Evolutionary conservation across 1,284 basidiomycete genomes (phyloP).

Genomic region (Volvariella volvacea): DNA sequence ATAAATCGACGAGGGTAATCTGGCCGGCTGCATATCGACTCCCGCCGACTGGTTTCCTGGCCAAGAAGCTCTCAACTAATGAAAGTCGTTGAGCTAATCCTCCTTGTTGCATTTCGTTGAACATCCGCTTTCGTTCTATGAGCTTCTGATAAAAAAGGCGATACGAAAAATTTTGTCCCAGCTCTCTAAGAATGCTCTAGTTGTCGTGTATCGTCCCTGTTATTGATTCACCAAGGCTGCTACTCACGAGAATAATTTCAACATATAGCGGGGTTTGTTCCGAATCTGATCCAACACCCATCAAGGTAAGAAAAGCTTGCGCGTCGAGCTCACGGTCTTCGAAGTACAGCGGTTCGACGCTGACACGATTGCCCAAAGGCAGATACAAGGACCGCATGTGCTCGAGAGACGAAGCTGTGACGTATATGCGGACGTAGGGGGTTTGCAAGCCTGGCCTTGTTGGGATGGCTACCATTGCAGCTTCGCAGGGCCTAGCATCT

Average conservation of each 20-base stretch:
- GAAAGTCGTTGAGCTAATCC: slow-evolving; percentile 55
- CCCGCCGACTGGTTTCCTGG: slow-evolving; percentile 5
- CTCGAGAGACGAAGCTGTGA: slow-evolving; percentile 53
- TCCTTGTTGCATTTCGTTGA: slow-evolving; percentile 45
- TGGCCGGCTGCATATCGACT: slow-evolving; percentile 44
- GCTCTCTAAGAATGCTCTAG: slow-evolving; percentile 29
- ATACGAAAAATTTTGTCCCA: slow-evolving; percentile 33
- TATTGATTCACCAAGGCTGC: neutral
- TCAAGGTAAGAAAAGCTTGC: slow-evolving; percentile 58
- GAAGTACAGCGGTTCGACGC: slow-evolving; percentile 51
- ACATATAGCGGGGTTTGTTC: slow-evolving; percentile 61
- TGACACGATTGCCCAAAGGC: slow-evolving; percentile 39
- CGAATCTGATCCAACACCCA: slow-evolving; percentile 50
- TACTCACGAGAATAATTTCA: slow-evolving; percentile 50
- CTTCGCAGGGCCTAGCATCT: slow-evolving; percentile 52
- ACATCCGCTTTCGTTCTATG: slow-evolving; percentile 36
- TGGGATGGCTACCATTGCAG: slow-evolving; percentile 50
- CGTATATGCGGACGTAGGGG: slow-evolving; percentile 51
- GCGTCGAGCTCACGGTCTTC: slow-evolving; percentile 60
- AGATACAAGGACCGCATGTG: slow-evolving; percentile 54
- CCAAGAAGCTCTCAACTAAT: slow-evolving; percentile 46
- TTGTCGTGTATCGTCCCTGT: neutral
- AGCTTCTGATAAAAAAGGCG: slow-evolving; percentile 40
- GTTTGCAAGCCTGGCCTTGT: slow-evolving; percentile 27
- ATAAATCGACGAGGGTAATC: slow-evolving; percentile 59